Base-by-base conservation (phyloP, 805 yeast genomes). In the Zygotorulaspora florentina region DNA sequence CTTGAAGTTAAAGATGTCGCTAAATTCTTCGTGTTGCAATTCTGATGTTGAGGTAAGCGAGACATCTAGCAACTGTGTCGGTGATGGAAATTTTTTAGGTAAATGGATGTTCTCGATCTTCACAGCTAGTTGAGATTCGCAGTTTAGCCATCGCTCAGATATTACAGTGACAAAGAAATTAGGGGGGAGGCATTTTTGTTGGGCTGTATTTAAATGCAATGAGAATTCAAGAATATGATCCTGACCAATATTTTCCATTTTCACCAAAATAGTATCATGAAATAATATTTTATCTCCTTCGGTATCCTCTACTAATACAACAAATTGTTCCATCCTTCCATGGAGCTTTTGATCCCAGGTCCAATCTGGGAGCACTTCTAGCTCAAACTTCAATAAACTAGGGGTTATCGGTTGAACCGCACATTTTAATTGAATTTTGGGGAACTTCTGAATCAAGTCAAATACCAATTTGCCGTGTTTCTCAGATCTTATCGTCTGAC, bases 101-200 rank as follows among this genome's bases (percentile, higher is more conserved):
- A 61, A 47, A 10, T 46, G 41, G 8, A 64, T 40, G 23, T 50
- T 47, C 20, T 50, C 55, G 11, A 62, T 42, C 45, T 79, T 64
- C 1, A 88, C 70, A 0, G 96, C 87, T 1, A 76, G 60, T 48
- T 76, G 77, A 50, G 74, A 70, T 45, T 78, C 86, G 46, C 88
- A 79, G 50, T 87, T 90, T 3, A 89, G 66, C 99, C 98, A 93
- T 48, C 74, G 79, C 47, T 90, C 95, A 46, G 95, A 87, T 2
- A 85, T 65, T 10, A 90, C 62, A 0, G 84, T 72, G 3, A 89
- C 74, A 62, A 85, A 87, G 52, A 84, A 81, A 54, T 80, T 82
- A 0, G 96, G 96, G 1, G 90, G 85, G 11, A 69, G 39, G 11
- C 45, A 42, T 13, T 51, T 51, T 30, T 64, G 62, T 28, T 57